Percentiles rank a stretch among this genome's conserved stretches.
Conservation (phyloP, 495 filamentous ascomycete species). For the Penicillium steckii region DNA sequence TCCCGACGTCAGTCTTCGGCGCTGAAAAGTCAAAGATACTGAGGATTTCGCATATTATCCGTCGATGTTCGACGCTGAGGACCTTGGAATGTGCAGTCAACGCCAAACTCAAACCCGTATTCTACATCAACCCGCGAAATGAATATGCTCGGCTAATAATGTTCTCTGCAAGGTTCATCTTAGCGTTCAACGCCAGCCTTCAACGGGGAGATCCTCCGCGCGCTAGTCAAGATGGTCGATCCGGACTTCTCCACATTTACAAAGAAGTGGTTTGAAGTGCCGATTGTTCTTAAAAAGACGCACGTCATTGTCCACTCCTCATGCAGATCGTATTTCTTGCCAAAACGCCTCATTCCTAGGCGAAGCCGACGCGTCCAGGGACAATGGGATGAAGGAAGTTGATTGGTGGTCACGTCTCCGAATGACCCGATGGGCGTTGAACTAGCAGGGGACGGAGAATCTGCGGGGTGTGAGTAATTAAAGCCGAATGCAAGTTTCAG, state of each 20-base stretch:
- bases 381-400: neutral
- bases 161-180: neutral
- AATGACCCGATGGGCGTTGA: neutral
- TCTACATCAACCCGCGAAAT: neutral
- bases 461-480: slow-evolving; percentile 13
- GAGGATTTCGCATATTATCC: too few species aligned
- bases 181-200: slow-evolving; percentile 14
- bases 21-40: too few species aligned
- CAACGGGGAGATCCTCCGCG: slow-evolving; percentile 13
- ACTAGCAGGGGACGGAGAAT: slow-evolving; percentile 25
- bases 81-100: too few species aligned
- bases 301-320: slow-evolving; percentile 4
- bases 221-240: neutral
- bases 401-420: slow-evolving; percentile 12
- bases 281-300: neutral
- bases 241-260: slow-evolving; percentile 11
- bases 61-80: too few species aligned
- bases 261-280: neutral
- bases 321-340: slow-evolving; percentile 8
- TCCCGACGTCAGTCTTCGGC: too few species aligned
- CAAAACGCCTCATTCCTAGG: slow-evolving; percentile 11
- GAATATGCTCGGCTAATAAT: neutral
- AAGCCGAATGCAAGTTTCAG: neutral
- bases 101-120: too few species aligned
- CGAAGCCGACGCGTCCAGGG: neutral